Evolutionary conservation across 306 rosid species (phyloP).

Genomic region (Sicyos edulis): DNA sequence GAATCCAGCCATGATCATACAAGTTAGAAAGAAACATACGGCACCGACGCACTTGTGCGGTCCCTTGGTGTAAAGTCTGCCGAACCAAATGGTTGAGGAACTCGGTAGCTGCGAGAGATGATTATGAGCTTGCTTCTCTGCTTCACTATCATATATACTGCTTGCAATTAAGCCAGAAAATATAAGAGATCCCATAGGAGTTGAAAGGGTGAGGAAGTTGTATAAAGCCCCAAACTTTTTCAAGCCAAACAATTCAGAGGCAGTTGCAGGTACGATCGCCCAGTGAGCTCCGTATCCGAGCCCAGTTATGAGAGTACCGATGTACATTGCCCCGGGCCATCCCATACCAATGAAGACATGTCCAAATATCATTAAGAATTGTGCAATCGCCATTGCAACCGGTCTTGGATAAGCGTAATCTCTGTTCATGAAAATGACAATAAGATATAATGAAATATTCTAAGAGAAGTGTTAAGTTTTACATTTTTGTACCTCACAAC

Average conservation of each 20-base stretch:
- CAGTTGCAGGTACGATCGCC: constrained; percentile 94
- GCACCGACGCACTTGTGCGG: constrained; percentile 56
- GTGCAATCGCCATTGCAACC: constrained; percentile 67
- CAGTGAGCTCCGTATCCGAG: constrained; percentile 95
- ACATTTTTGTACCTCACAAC: constrained; percentile 55
- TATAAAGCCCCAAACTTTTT: constrained; percentile 84
- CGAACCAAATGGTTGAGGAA: constrained; percentile 37
- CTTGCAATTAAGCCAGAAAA: constrained; percentile 82
- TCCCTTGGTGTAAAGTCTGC: constrained; percentile 26
- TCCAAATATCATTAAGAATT: constrained; percentile 69
- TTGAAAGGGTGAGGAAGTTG: constrained; percentile 82
- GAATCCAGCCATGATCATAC: constrained; percentile 57
- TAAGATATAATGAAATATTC: not conserved
- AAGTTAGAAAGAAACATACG: constrained; percentile 73
- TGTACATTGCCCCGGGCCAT: constrained; percentile 78
- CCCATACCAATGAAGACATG: constrained; percentile 72
- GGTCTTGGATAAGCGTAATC: constrained; percentile 77
- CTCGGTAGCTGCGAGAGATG: constrained; percentile 11
- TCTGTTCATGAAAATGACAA: constrained; percentile 39
- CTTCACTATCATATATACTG: constrained; percentile 68
- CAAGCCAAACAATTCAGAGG: constrained; percentile 86
- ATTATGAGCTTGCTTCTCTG: constrained; percentile 68
- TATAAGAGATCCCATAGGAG: constrained; percentile 64
- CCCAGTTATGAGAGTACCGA: constrained; percentile 69
- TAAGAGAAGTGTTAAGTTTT: not conserved